Percentiles rank a stretch among this genome's conserved stretches.
Conservation (phyloP, 768 basidiomycete genomes). For the Omphalotus guepiniiformis region DNA sequence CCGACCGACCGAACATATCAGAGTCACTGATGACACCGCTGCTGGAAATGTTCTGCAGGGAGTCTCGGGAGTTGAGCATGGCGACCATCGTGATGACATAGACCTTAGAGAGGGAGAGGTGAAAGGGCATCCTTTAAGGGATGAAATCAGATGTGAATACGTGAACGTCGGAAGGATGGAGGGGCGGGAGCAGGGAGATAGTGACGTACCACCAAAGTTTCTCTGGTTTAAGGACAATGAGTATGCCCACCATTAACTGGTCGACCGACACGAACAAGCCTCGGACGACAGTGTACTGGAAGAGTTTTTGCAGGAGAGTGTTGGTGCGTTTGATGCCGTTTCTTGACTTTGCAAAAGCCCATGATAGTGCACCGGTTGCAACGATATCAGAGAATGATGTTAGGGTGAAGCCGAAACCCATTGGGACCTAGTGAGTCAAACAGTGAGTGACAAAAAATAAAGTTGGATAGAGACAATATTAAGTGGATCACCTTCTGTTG, state of each 20-base stretch:
- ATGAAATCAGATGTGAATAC: too few relatives aligned
- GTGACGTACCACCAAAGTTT: neutral
- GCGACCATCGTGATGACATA: constrained; percentile 1
- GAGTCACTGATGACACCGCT: neutral
- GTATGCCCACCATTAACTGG: neutral
- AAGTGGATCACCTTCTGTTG: neutral
- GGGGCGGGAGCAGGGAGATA: too few relatives aligned
- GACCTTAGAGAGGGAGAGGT: neutral
- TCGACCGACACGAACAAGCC: neutral
- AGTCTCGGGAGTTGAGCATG: neutral
- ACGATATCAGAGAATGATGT: neutral
- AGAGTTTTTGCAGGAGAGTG: neutral
- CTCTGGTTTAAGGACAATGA: neutral
- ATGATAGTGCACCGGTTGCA: neutral
- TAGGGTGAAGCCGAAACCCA: neutral
- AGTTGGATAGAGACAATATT: neutral
- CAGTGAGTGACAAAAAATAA: too few relatives aligned
- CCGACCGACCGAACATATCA: too few relatives aligned
- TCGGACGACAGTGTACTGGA: constrained; percentile 1
- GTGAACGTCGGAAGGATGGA: neutral
- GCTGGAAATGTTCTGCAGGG: neutral
- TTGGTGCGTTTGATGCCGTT: neutral
- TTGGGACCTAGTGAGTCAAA: too few relatives aligned
- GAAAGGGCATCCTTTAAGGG: neutral
- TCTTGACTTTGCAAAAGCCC: neutral